Conservation (phyloP, 176 grass and related monocot genomes). For the Luzula sylvatica region DNA sequence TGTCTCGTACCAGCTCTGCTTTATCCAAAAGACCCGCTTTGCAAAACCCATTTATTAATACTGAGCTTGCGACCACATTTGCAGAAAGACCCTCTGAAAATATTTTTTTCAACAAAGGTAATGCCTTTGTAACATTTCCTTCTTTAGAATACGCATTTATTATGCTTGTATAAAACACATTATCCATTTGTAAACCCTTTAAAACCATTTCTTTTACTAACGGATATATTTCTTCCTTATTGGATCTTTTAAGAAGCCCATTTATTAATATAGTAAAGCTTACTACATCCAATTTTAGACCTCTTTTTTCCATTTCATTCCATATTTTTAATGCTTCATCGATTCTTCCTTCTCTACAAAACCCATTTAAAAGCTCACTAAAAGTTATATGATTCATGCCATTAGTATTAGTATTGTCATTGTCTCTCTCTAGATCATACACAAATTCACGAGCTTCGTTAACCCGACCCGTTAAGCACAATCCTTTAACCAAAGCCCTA, state of each 20-base stretch:
- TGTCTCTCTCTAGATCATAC: slow-evolving; percentile 32
- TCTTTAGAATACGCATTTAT: slow-evolving; percentile 45
- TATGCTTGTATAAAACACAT: slow-evolving; percentile 62
- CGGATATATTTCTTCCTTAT: slow-evolving; percentile 17
- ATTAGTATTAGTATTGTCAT: not conserved
- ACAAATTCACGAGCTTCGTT: slow-evolving; percentile 54
- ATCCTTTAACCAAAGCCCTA: slow-evolving; percentile 56
- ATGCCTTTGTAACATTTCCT: slow-evolving; percentile 41
- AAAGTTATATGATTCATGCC: slow-evolving; percentile 50
- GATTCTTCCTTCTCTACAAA: slow-evolving; percentile 50
- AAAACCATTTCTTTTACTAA: slow-evolving; percentile 43
- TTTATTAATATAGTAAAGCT: slow-evolving; percentile 48
- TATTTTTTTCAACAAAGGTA: slow-evolving; percentile 42
- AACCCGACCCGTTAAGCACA: slow-evolving; percentile 35
- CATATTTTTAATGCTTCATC: slow-evolving; percentile 39
- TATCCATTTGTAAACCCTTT: slow-evolving; percentile 42
- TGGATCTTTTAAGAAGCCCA: slow-evolving; percentile 33
- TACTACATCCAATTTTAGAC: slow-evolving; percentile 46
- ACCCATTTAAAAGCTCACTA: slow-evolving; percentile 51
- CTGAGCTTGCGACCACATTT: slow-evolving; percentile 45
- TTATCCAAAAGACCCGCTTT: slow-evolving; percentile 52
- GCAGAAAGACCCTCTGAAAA: slow-evolving; percentile 27
- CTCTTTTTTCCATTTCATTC: slow-evolving; percentile 51
- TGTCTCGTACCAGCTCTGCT: slow-evolving; percentile 42
- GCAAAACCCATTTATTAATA: slow-evolving; percentile 58